Conservation (phyloP, 805 yeast species). For the Candida odintsovae region DNA sequence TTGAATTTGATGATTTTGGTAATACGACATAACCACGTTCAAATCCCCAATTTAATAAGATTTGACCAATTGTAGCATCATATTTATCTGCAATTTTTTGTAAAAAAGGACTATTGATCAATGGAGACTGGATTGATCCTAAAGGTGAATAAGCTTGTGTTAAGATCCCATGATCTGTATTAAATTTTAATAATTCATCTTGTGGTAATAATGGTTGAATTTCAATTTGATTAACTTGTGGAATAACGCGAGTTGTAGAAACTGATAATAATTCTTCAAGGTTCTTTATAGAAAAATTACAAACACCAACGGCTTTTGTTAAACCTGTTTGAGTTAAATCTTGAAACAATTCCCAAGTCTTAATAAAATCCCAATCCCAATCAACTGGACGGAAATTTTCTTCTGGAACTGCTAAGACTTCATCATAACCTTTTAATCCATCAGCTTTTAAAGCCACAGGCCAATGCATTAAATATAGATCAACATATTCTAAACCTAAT, state of each 20-base stretch:
- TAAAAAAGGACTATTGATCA: slow-evolving; percentile 31
- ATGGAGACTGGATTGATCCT: slow-evolving; percentile 12
- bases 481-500: slow-evolving; percentile 70
- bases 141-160: slow-evolving; percentile 18
- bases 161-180: slow-evolving; percentile 9
- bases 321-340: slow-evolving; percentile 9
- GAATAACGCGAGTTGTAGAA: slow-evolving; percentile 7
- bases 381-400: too few relatives aligned
- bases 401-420: slow-evolving; percentile 7
- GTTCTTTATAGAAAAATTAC: slow-evolving; percentile 19
- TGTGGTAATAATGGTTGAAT: slow-evolving; percentile 20
- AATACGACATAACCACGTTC: slow-evolving; percentile 52
- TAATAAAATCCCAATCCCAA: slow-evolving; percentile 31
- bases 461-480: slow-evolving; percentile 79
- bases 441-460: slow-evolving; percentile 57
- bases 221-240: slow-evolving; percentile 21
- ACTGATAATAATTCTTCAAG: slow-evolving; percentile 10
- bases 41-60: slow-evolving; percentile 54
- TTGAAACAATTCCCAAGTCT: slow-evolving; percentile 19
- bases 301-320: slow-evolving; percentile 19
- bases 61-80: slow-evolving; percentile 38
- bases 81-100: slow-evolving; percentile 38
- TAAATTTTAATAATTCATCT: slow-evolving; percentile 13
- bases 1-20: too few relatives aligned
- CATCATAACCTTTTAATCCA: slow-evolving; percentile 4